Base-by-base conservation (phyloP, 106 monocot species). In the Platanthera zijinensis region DNA sequence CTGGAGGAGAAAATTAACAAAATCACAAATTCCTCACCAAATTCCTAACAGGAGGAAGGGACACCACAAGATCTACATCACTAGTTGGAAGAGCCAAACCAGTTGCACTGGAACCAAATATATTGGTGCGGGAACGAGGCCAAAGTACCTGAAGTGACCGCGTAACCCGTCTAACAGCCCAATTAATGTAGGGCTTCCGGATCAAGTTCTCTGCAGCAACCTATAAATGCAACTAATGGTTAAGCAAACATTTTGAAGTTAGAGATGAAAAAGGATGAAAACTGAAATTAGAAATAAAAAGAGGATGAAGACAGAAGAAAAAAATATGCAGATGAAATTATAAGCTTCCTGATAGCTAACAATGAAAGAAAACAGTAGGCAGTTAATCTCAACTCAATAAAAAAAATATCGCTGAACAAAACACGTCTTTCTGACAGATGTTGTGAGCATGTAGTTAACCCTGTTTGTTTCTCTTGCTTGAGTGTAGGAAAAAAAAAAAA, bases 61-160 rank as follows among this genome's bases (percentile, higher is more conserved):
- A 99, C 79, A 99, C 86, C 57, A 99, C 92, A 78, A 99, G 89
- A 81, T 99, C 99, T 74, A 99, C 99, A 84, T 99, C 99, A 76
- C 99, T 99, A 72, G 90, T 85, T 50, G 99, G 99, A 76, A 99
- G 90, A 79, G 91, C 89, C 80, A 99, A 86, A 85, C 99, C 99
- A 85, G 94, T 99, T 69, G 90, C 88, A 88, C 86, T 90, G 52
- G 99, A 99, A 76, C 99, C 99, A 87, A 92, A 99, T 74, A 99
- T 47, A 80, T 80, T 94, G 28, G 99, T 90, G 47, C 92, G 86
- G 73, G 99, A 99, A 10, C 99, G 89, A 79, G 99, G 99, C 99
- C 99, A 99, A 77, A 99, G 94, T 5, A 88, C 99, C 68, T 94
- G 99, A 76, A 99, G 86, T 73, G 91, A 89, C 53, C 90, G 84